Evolutionary conservation across 1,284 basidiomycete genomes (phyloP), one percentile per base, ranked within the genome.

Genomic region (Coniophora puteana): DNA sequence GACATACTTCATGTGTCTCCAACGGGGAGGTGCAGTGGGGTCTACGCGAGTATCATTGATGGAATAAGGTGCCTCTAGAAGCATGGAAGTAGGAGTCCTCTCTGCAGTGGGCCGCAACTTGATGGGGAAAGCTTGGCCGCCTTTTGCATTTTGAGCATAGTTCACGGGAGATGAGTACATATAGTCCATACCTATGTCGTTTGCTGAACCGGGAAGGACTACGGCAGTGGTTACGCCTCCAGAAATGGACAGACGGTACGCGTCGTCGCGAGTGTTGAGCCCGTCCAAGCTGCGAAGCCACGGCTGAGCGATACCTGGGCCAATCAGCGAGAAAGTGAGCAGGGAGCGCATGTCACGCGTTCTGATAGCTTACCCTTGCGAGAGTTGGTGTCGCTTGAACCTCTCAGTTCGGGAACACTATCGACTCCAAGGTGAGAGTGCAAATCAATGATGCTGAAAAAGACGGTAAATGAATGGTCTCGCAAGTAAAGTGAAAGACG

Each of bases 191-290:
- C 79, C 80, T 24, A 83, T 80, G 28, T 72, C 74, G 57, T 80
- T 74, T 23, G 72, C 77, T 3, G 72, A 76, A 1, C 80, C 80
- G 2, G 82, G 82, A 1, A 83, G 59, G 16, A 84, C 62, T 34
- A 88, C 70, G 3, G 83, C 72, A 4, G 85, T 83, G 0, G 87
- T 90, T 24, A 90, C 75, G 14, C 80, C 80, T 5, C 58, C 58
- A 1, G 62, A 57, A 28, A 60, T 51, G 10, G 62, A 47, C 22
- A 63, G 55, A n/a, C 16, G 47, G 22, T 60, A 64, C 8, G 61
- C 42, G 30, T 62, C 57, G 14, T 60, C 58, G n/a, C 62, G 58
- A 5, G 58, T 63, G 33, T 60, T 60, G 22, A 60, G 46, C 13
- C 55, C 62, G 26, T 60, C 58, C 39, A 60, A 30, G 32, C 57